phyloP scores from a whole-genome alignment of 1,139 yeast species.

The Yamadazyma friedrichii region DNA sequence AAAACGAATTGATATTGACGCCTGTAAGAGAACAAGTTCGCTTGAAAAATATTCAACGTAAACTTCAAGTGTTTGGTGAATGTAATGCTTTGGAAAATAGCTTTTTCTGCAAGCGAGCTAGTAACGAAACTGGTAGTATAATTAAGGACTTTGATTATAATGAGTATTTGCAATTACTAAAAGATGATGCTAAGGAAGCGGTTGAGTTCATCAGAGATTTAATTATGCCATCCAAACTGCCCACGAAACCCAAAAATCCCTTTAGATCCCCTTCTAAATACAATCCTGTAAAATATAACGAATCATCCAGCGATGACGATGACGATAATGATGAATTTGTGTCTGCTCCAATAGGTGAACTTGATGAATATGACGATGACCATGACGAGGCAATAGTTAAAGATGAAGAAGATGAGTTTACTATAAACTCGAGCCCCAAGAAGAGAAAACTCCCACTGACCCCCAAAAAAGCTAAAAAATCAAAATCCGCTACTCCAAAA shows the following conservation, averaged over 20 bases:
- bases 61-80: neutral
- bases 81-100: neutral
- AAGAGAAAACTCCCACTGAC: conserved; percentile 3
- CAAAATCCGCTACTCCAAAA: conserved; percentile 6
- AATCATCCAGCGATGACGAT: conserved; percentile 1
- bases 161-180: neutral
- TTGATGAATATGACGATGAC: conserved; percentile 2
- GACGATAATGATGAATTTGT: conserved; percentile 1
- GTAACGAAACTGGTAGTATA: conserved; percentile 30
- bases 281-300: conserved; percentile 6
- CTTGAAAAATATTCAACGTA: conserved; percentile 16
- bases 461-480: neutral
- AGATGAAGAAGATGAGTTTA: conserved; percentile 1
- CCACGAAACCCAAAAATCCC: conserved; percentile 1
- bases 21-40: conserved; percentile 34
- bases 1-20: conserved; percentile 43
- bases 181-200: neutral
- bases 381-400: neutral
- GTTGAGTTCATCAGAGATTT: conserved; percentile 2
- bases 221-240: conserved; percentile 1
- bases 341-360: conserved; percentile 4
- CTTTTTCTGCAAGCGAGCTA: conserved; percentile 32
- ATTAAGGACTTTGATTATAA: conserved; percentile 14
- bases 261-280: neutral
- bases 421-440: conserved; percentile 1